Evolutionary conservation across 768 basidiomycete genomes (phyloP).

Genomic region (Russula griseocarnosa): DNA sequence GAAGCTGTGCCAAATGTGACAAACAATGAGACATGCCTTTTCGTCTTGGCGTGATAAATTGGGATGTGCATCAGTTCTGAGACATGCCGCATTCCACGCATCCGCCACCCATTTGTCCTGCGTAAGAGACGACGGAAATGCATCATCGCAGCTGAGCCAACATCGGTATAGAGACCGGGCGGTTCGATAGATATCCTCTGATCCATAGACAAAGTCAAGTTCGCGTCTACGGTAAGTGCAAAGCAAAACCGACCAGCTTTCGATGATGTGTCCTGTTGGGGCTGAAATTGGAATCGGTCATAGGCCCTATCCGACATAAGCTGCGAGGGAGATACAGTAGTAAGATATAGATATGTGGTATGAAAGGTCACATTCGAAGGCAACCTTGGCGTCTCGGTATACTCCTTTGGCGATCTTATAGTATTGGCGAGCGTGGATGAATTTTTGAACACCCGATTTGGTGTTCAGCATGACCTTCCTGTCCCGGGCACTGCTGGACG

Average conservation of each 20-base stretch:
- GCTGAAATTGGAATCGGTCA: neutral
- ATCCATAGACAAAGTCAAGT: too few species aligned
- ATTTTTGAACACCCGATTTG: neutral
- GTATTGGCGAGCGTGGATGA: neutral
- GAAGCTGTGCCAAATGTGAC: neutral
- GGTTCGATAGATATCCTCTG: neutral
- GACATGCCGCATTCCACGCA: constrained; percentile 10
- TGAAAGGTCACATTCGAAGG: neutral
- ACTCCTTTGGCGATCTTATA: neutral
- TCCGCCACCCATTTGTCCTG: neutral
- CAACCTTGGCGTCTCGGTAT: neutral
- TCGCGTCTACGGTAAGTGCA: too few species aligned
- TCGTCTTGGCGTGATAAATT: neutral
- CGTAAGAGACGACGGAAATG: neutral
- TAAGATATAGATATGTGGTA: neutral
- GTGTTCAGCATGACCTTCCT: neutral
- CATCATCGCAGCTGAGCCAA: constrained; percentile 10
- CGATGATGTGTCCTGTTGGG: neutral
- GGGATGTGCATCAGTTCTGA: neutral
- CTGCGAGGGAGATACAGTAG: neutral
- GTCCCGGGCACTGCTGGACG: neutral
- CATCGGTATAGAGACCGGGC: neutral
- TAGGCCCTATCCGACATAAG: neutral
- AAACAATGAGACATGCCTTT: neutral
- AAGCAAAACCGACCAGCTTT: neutral